Conservation (phyloP, 139 green algal species). For the Chlorella ohadii region DNA sequence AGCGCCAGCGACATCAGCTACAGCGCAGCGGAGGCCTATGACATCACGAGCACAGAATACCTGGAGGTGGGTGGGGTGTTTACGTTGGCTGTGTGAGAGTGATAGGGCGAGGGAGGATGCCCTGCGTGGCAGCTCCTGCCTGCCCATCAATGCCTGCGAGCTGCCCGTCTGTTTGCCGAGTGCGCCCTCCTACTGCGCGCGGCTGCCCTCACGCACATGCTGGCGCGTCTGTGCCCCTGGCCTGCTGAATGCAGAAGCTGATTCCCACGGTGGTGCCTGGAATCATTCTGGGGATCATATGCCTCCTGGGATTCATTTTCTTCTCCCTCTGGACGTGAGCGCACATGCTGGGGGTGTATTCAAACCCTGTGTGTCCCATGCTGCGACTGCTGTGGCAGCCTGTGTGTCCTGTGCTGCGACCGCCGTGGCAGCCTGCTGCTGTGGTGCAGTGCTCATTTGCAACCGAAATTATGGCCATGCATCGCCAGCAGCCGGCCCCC, state of each 20-base stretch:
- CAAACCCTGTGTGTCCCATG: no score
- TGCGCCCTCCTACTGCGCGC: not conserved
- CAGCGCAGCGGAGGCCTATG: not conserved
- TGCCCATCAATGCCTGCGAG: not conserved
- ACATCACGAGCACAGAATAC: not conserved
- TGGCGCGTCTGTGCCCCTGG: no score
- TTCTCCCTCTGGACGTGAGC: conserved; percentile 23
- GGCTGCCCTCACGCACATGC: no score
- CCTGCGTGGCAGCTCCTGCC: not conserved
- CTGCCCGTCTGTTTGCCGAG: no score
- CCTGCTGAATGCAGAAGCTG: conserved; percentile 36
- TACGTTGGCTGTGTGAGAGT: no score
- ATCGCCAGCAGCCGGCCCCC: no score
- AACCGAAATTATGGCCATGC: no score
- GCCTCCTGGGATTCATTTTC: conserved; percentile 33
- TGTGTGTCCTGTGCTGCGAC: no score
- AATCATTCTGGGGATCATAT: conserved; percentile 33
- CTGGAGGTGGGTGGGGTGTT: not conserved
- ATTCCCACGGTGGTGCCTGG: conserved; percentile 34
- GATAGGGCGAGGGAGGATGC: not conserved
- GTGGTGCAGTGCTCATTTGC: no score
- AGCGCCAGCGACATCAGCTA: not conserved
- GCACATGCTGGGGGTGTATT: not conserved
- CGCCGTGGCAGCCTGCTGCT: no score
- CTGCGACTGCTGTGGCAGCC: no score